Base-by-base conservation (phyloP, 805 yeast genomes). In the Sungouiella blattae region DNA sequence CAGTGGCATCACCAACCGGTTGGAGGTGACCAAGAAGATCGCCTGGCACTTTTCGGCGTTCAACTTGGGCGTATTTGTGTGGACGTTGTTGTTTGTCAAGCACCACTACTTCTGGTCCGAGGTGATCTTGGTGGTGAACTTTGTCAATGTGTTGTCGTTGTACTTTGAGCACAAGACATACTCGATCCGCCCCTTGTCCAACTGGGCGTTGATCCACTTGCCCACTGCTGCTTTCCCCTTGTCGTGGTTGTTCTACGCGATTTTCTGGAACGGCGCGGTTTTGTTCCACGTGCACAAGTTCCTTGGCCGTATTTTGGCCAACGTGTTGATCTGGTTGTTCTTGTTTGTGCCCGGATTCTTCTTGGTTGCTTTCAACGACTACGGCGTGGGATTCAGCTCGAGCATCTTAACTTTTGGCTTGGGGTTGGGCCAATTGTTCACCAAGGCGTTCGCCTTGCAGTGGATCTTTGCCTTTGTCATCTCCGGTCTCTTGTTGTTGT, bases 221-320 rank as follows among this genome's bases (percentile, higher is more conserved):
- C 73, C 91, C 11, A 70, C 72, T 11, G 72, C 78, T 7, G 86
- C 89, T 0, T 47, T 84, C 49, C 94, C 95, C 11, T 57, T 83
- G 36, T 69, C 83, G 21, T 87, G 95, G 95, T 60, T 80, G 24
- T 55, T 83, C 39, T 83, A 78, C 52, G 80, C 79, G 16, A 55
- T 86, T 25, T 83, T 85, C 67, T 87, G 95, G 95, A 83, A 83
- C 53, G 94, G 94, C 30, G 88, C 94, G 2, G 82, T 81, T 18
- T 55, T 82, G 54, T 75, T 80, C 62, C 83, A 80, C 41, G 75
- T 83, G 36, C 72, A 74, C 48, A 55, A 62, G 40, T 57, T 82
- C n/a, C 60, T 74, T 14, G 78, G 87, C 11, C 71, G 94, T 40
- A 60, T 86, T 33, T 41, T 85, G 15, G 86, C 91, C 34, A 85